A percentile compares a stretch with the other conserved stretches of the same genome.
Evolutionary conservation across 352 stramenopile species (phyloP).

Genomic region (Achlya hypogyna): DNA sequence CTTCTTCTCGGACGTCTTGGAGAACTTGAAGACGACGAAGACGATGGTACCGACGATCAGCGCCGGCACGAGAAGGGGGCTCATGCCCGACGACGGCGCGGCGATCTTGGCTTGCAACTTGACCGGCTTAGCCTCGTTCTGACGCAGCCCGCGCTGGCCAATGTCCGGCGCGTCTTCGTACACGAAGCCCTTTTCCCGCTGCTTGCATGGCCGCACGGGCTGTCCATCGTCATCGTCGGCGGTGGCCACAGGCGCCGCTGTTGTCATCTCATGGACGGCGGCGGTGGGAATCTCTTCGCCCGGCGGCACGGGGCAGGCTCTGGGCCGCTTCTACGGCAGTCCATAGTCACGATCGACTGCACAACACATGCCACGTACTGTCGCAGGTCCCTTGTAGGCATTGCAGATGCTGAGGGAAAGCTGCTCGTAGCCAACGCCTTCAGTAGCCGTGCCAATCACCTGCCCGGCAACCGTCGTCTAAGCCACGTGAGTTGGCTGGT

Average conservation of each 20-base stretch:
- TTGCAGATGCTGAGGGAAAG: conserved; percentile 57
- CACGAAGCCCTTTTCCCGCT: conserved; percentile 15
- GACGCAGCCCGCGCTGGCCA: background rate
- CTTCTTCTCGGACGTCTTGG: conserved; percentile 6
- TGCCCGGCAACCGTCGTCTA: conserved; percentile 53
- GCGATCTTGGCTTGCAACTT: background rate
- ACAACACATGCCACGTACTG: too few relatives aligned
- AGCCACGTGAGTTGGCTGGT: background rate
- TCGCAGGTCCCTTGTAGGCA: conserved; percentile 49
- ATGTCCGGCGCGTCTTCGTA: conserved; percentile 14
- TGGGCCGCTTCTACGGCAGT: background rate
- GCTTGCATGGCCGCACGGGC: conserved; percentile 5
- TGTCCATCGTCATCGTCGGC: background rate
- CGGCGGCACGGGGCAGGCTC: background rate
- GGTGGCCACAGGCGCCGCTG: background rate
- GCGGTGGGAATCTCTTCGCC: background rate
- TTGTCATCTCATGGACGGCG: background rate
- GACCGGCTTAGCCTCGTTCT: background rate
- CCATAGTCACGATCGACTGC: too few relatives aligned
- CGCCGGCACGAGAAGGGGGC: background rate
- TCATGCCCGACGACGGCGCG: background rate
- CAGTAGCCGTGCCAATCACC: conserved; percentile 41
- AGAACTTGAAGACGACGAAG: background rate
- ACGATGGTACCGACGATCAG: conserved; percentile 1
- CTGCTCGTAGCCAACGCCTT: conserved; percentile 59